Conservation (phyloP, 306 rosid genomes). For the Rosa persica region DNA sequence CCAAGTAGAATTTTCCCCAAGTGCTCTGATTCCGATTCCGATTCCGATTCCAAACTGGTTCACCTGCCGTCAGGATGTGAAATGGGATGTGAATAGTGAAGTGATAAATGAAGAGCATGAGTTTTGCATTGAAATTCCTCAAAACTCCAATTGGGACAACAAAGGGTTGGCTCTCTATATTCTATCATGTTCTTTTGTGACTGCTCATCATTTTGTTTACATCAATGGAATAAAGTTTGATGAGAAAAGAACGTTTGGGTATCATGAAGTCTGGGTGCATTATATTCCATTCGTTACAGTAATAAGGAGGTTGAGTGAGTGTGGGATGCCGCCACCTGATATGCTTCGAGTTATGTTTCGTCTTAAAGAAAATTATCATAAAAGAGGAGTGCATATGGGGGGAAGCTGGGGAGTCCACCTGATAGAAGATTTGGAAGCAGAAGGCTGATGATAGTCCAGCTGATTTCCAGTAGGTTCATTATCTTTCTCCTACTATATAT, state of each 20-base stretch:
- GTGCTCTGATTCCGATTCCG: not conserved
- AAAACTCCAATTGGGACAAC: not conserved
- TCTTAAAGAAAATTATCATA: no score
- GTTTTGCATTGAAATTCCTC: not conserved
- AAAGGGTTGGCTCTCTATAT: not conserved
- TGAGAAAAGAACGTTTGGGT: no score
- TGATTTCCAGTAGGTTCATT: no score
- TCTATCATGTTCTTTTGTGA: accelerated
- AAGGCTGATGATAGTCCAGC: no score
- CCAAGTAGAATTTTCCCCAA: not conserved
- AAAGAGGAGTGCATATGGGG: accelerated
- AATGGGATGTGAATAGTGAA: no score
- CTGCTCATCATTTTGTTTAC: not conserved
- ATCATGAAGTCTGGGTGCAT: no score
- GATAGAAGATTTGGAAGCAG: no score
- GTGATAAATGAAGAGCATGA: not conserved
- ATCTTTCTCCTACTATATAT: no score
- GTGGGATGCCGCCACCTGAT: no score
- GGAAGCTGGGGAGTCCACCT: not conserved
- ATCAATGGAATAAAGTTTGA: no score
- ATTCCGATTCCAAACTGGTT: not conserved
- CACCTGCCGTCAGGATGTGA: not conserved
- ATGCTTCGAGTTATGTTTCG: not conserved
- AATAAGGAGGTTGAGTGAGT: no score
- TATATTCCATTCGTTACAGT: no score